A percentile compares a stretch with the other conserved stretches of the same genome.
phyloP scores from a whole-genome alignment of 495 filamentous ascomycete species.

The Beverwykella pulmonaria region DNA sequence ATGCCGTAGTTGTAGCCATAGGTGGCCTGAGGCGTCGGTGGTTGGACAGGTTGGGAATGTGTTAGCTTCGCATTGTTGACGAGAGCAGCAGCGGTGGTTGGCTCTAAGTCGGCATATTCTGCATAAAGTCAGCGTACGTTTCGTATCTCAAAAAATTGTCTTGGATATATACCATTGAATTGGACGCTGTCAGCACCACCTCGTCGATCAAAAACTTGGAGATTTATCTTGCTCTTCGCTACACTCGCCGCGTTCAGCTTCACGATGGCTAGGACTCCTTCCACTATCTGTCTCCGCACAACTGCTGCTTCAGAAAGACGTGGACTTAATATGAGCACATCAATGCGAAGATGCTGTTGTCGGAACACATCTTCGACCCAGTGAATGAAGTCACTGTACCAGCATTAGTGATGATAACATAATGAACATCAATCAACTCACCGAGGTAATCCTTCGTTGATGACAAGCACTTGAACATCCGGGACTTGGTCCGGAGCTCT shows the following conservation, averaged over 20 bases:
- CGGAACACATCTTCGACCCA: slow-evolving; percentile 80
- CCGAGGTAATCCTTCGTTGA: slow-evolving; percentile 73
- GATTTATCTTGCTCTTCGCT: slow-evolving; percentile 66
- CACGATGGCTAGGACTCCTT: slow-evolving; percentile 85
- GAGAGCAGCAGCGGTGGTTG: slow-evolving; percentile 74
- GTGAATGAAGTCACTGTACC: slow-evolving; percentile 68
- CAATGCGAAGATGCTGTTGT: slow-evolving; percentile 67
- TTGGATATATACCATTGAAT: slow-evolving; percentile 64
- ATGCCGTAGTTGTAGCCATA: slow-evolving; percentile 36
- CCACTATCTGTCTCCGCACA: slow-evolving; percentile 79
- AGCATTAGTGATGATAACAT: too few relatives aligned
- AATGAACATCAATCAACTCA: slow-evolving; percentile 43
- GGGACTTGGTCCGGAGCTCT: slow-evolving; percentile 77
- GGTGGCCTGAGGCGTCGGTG: background rate
- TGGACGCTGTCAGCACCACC: slow-evolving; percentile 68
- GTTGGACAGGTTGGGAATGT: slow-evolving; percentile 34
- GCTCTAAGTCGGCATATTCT: slow-evolving; percentile 83
- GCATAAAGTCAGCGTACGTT: slow-evolving; percentile 28
- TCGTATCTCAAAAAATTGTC: background rate
- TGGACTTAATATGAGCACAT: slow-evolving; percentile 76
- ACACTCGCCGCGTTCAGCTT: slow-evolving; percentile 71
- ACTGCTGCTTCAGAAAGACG: slow-evolving; percentile 75
- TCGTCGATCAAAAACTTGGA: slow-evolving; percentile 85
- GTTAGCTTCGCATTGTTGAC: slow-evolving; percentile 74
- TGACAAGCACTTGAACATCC: slow-evolving; percentile 84